Evolutionary conservation across 805 yeast species (phyloP), one percentile per base, ranked within the genome.

Genomic region (Nakazawaea anatomiae): DNA sequence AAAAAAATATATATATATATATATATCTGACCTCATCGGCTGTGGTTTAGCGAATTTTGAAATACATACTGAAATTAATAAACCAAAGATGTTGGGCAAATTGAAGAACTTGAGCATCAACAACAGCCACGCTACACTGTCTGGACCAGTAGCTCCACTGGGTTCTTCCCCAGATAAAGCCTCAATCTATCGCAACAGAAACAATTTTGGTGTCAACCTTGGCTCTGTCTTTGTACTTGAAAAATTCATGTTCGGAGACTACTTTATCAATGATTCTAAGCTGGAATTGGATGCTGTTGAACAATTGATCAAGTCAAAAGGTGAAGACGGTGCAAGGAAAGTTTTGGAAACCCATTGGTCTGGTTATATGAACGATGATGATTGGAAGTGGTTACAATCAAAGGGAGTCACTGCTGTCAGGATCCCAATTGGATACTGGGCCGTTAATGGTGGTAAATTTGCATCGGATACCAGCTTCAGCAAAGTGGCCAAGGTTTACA

Each of bases 401-500:
- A 75, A 74, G 48, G 87, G 89, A 6, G 87, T 87, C n/a, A 89
- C 88, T 28, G 79, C 90, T 1, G 75, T 92, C 5, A 76, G 99
- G 59, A 75, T 92, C 1, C 98, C 99, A 6, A 68, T 92, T 56
- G 98, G 98, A 0, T 92, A 87, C 66, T 92, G 96, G 96, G 83
- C 79, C 52, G 79, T 90, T n/a, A 76, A 70, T 47, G 83, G 85
- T 25, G 89, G 91, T 1, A 56, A 58, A 14, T 85, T 73, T 62
- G 68, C 81, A 41, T 65, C 67, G 25, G 79, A 76, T 4, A 85
- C 96, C 2, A 83, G 84, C 18, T 92, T 87, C 61, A 81, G 68
- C 12, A 62, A 72, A 35, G 69, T 77, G 38, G 63, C 75, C 4
- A 61, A 61, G 0, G 89, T 87, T 4, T 92, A 92, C 66, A 56